Evolutionary conservation across 2,329 filamentous ascomycete genomes (phyloP), one percentile per base, ranked within the genome.

Genomic region (Immersiporthe knoxdaviesiana): DNA sequence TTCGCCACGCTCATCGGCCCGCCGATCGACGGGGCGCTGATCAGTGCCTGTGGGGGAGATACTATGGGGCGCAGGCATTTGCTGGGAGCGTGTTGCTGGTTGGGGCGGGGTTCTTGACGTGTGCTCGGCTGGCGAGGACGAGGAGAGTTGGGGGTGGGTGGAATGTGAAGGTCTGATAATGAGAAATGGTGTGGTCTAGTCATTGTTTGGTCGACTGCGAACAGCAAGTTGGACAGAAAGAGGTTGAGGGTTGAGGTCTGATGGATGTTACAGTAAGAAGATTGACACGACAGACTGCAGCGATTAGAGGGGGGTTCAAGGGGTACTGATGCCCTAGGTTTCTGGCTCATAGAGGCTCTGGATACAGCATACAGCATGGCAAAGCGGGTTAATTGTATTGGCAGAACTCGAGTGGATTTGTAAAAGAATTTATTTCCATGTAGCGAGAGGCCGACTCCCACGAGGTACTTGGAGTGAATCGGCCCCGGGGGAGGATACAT

Each of bases 1-100:
- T 84, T 87, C 62, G 83, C 84, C 1, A 81, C 82, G n/a, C 76
- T 88, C 44, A 84, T 81, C 0, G 85, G 85, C 0, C 83, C 84
- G 21, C 85, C 85, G 0, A 83, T 87, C 32, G 82, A 82, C 0
- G 85, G 85, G 0, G 83, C 83, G 1, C 79, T 87, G 24, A 82
- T 87, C 50, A 77, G 80, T 1, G 78, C 78, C 0, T 72, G 75
- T 39, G 79, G 75, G 84, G 83, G 0, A 74, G 72, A 7, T 87
- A 85, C 59, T 72, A 75, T 8, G 85, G 83, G 0, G 84, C 85
- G 7, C 84, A 87, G 76, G 75, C 74, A 1, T 88, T 86, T 72
- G 81, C 83, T 0, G 85, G 83, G 0, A 73, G 74, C 0, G 79
- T 77, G 30, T 68, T 87, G 73, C 47, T 84, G 11, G 65, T 84